These are phyloP conservation scores for Podaxis pistillaris DNA, from an alignment of 768 basidiomycete species.

Conservation along the genomic window DNA sequence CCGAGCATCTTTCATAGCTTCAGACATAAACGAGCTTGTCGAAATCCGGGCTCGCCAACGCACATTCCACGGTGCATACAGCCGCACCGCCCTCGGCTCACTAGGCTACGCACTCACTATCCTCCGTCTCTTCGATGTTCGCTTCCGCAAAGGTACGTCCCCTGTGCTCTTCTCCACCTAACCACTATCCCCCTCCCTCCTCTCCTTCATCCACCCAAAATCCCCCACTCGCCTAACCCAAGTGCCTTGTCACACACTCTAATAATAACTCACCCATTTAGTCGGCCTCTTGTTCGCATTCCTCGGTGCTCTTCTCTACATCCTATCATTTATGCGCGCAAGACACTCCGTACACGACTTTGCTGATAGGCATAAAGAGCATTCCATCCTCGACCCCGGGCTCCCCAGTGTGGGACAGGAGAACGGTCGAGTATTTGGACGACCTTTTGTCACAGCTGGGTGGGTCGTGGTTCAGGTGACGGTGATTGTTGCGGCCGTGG, in stretches of 20 bases:
- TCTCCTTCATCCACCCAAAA: background rate
- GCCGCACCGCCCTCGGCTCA: slow-evolving; percentile 69
- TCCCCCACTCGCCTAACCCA: background rate
- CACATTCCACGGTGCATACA: slow-evolving; percentile 83
- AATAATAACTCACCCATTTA: slow-evolving; percentile 17
- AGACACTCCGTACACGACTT: slow-evolving; percentile 75
- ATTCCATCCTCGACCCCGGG: slow-evolving; percentile 31
- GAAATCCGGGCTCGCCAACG: slow-evolving; percentile 79
- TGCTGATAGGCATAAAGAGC: slow-evolving; percentile 53
- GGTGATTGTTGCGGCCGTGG: slow-evolving; percentile 57
- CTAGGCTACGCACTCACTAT: slow-evolving; percentile 74
- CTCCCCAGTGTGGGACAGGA: slow-evolving; percentile 60
- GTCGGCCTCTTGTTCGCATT: slow-evolving; percentile 65
- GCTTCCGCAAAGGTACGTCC: slow-evolving; percentile 69
- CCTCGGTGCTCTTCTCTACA: slow-evolving; percentile 58
- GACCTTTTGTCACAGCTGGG: slow-evolving; percentile 82
- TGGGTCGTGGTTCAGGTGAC: slow-evolving; percentile 65
- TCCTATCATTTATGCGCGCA: slow-evolving; percentile 57
- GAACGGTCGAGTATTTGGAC: slow-evolving; percentile 62
- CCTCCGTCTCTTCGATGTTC: slow-evolving; percentile 72
- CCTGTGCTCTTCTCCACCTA: background rate
- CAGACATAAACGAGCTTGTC: slow-evolving; percentile 58
- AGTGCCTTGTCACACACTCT: background rate
- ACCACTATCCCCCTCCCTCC: background rate
- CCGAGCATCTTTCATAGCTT: slow-evolving; percentile 46